Base-by-base conservation (phyloP, 2,329 filamentous ascomycete genomes). In the Elsinoe necatrix region DNA sequence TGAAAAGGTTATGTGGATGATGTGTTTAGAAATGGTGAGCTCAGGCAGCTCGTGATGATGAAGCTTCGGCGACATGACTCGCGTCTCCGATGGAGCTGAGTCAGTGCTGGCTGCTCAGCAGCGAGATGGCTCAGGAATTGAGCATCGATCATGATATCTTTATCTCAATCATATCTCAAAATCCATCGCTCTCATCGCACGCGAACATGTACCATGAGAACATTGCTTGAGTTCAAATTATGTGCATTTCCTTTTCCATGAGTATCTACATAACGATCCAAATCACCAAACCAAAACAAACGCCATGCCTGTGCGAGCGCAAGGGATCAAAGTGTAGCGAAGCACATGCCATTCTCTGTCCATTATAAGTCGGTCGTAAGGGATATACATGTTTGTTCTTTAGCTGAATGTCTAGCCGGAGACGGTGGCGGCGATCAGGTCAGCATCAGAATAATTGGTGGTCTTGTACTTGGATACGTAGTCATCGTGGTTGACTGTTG, bases 381-480 rank as follows among this genome's bases (percentile, higher is more conserved):
- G 31, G 31, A 25, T 37, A 23, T 52, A 16, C 11, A 7, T 34
- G 18, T 3, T 29, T 18, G 8, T 42, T 8, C 2, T n/a, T n/a
- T 16, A 31, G 27, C 9, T 47, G 41, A 23, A 27, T 64, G 27
- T 63, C 64, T 12, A 70, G 45, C 63, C 69, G 55, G 60, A 67
- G 20, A 70, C 64, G 2, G 68, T 71, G 9, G 65, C 63, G 4
- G 63, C 62, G 27, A 58, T 57, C 5, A 69, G 55, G 54, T 70
- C 62, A 25, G 67, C 68, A 45, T 61, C 55, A 18, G 56, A 62
- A 42, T 80, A 83, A 66, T 87, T 90, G 2, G 85, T 85, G 63
- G 86, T 83, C 60, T 85, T 80, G 75, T 84, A 89, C 58, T 85
- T 80, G 14, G 87, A 92, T 60, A 88, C 75, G 62, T 85, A 95